These are phyloP conservation scores for Daucus carota DNA, from an alignment of 129 eudicot genomes.

Conservation along the genomic window DH1_v3.0 NC_030383.2:14315501-14316000, in stretches of 20 bases:
- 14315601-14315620: background rate
- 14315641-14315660: background rate
- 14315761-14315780: slow-evolving; percentile 42
- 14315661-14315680: background rate
- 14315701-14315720: background rate
- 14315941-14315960: slow-evolving; percentile 29
- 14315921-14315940: slow-evolving; percentile 37
- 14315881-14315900: slow-evolving; percentile 35
- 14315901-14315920: slow-evolving; percentile 37
- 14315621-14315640: background rate
- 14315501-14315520: slow-evolving; percentile 68
- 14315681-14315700: background rate
- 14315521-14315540: slow-evolving; percentile 51
- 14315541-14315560: slow-evolving; percentile 55
- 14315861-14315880: slow-evolving; percentile 36
- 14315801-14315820: slow-evolving; percentile 30
- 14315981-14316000: slow-evolving; percentile 25
- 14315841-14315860: slow-evolving; percentile 33
- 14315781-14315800: slow-evolving; percentile 28
- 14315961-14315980: slow-evolving; percentile 25
- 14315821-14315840: slow-evolving; percentile 61
- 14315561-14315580: slow-evolving; percentile 38
- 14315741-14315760: slow-evolving; percentile 33
- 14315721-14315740: too few relatives aligned
- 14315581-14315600: background rate